Evolutionary conservation across 179 eudicot genomes (phyloP).

Genomic region (Carnegiea gigantea): DNA sequence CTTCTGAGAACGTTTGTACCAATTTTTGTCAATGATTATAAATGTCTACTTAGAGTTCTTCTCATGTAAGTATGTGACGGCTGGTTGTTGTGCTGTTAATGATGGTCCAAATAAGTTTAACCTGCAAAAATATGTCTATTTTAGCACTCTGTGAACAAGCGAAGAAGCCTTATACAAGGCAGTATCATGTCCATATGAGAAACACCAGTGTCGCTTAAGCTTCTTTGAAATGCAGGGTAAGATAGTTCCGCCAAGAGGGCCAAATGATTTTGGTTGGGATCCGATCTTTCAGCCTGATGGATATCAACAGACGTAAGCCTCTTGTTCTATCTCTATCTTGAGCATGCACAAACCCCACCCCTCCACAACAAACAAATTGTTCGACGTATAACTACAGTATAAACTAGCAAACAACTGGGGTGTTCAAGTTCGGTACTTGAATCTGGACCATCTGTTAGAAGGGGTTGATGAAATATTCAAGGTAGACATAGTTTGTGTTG

Average conservation of each 20-base stretch:
- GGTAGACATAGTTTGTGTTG: neutral
- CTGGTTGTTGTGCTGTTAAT: neutral
- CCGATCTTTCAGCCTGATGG: slow-evolving; percentile 93
- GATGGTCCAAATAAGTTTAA: neutral
- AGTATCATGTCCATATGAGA: neutral
- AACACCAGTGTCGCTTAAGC: neutral
- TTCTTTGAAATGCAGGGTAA: slow-evolving; percentile 57
- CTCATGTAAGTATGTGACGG: neutral
- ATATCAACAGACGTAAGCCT: slow-evolving; percentile 72
- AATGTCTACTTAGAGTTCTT: neutral
- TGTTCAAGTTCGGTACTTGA: neutral
- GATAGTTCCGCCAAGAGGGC: slow-evolving; percentile 90
- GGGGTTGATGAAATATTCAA: neutral
- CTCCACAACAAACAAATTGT: neutral
- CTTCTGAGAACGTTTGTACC: neutral
- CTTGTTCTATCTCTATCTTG: neutral
- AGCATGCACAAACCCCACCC: neutral
- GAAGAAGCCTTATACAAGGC: neutral
- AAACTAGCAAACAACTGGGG: neutral
- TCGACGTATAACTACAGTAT: neutral
- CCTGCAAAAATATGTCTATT: neutral
- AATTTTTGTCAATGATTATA: neutral
- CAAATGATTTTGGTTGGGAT: slow-evolving; percentile 97
- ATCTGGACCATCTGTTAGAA: neutral
- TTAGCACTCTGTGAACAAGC: neutral